Evolutionary conservation across 1,284 basidiomycete genomes (phyloP).

Genomic region (Moesziomyces sp.): DNA sequence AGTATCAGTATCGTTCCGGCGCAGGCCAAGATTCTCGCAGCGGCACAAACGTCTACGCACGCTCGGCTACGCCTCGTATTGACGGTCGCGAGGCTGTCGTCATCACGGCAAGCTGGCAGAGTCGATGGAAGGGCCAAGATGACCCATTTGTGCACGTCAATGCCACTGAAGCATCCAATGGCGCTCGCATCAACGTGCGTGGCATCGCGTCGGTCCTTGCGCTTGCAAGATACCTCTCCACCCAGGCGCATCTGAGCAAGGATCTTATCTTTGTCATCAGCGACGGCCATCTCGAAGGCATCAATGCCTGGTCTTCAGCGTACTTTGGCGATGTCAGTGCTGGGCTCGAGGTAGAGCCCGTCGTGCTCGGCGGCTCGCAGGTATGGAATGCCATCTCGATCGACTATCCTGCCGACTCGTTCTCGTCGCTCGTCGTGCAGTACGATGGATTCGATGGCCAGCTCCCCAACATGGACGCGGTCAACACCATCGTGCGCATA

Average conservation of each 20-base stretch:
- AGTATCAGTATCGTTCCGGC: constrained; percentile 6
- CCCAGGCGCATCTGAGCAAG: constrained; percentile 55
- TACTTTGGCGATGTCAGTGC: constrained; percentile 79
- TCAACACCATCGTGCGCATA: constrained; percentile 84
- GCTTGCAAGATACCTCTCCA: constrained; percentile 81
- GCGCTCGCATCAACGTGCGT: constrained; percentile 79
- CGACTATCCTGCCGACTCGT: constrained; percentile 96
- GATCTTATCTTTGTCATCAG: constrained; percentile 90
- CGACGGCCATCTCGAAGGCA: constrained; percentile 88
- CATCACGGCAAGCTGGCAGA: constrained; percentile 69
- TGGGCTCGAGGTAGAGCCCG: constrained; percentile 76
- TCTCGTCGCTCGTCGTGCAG: constrained; percentile 89
- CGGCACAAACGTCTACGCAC: constrained; percentile 82
- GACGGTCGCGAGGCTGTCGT: constrained; percentile 84
- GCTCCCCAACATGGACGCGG: constrained; percentile 92
- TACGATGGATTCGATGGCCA: constrained; percentile 95
- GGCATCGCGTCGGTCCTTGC: constrained; percentile 86
- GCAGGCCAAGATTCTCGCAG: neutral
- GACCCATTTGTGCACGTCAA: constrained; percentile 28
- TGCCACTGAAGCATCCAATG: neutral
- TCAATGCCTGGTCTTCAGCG: constrained; percentile 87
- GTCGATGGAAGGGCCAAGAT: constrained; percentile 38
- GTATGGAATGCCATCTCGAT: constrained; percentile 91
- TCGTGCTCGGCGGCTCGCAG: constrained; percentile 67
- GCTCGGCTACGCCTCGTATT: constrained; percentile 82